Base-by-base conservation (phyloP, 257 asterid species). In the Solanum habrochaites region DNA sequence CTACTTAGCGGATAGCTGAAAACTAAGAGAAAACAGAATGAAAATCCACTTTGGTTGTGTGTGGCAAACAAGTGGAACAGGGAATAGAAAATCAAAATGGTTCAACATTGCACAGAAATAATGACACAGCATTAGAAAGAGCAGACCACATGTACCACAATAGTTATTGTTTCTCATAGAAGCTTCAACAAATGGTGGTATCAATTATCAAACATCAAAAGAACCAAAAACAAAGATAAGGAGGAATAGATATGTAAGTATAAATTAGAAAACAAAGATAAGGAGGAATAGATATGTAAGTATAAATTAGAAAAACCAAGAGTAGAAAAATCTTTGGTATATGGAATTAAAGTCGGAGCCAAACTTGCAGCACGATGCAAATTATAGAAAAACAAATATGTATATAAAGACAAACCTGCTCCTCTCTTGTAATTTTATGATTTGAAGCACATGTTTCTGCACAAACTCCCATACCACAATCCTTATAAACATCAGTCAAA, bases 391-490 rank as follows among this genome's bases (percentile, higher is more conserved):
- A 81, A 49, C 31, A 49, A 29, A 81, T 42, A 49, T 37, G 45
- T 27, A 11, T 47, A 18, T 16, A 81, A 47, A 85, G 72, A 92
- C 90, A 85, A 84, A 97, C 99, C 99, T 97, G 99, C 87, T 95
- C 94, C 85, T 97, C 99, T 92, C 99, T 93, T 72, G 99, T 89
- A 86, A 97, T 75, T 86, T 83, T 91, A 87, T 97, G 99, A 86
- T 91, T 90, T 86, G 96, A 98, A 21, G 98, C 96, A 87, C 99
- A 97, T 88, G 93, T 87, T 90, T 97, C 99, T 86, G 99, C 99
- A 89, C 99, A 97, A 88, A 95, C 98, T 18, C 99, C 99, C 99
- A 97, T 97, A 86, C 99, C 98, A 56, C 86, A 93, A 87, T 97
- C 98, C 90, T 93, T 93, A 86, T 96, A 97, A 69, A 93, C 99